A percentile compares a stretch with the other conserved stretches of the same genome.
phyloP scores from a whole-genome alignment of 2,329 filamentous ascomycete species.

The Verticillium isaacii region DNA sequence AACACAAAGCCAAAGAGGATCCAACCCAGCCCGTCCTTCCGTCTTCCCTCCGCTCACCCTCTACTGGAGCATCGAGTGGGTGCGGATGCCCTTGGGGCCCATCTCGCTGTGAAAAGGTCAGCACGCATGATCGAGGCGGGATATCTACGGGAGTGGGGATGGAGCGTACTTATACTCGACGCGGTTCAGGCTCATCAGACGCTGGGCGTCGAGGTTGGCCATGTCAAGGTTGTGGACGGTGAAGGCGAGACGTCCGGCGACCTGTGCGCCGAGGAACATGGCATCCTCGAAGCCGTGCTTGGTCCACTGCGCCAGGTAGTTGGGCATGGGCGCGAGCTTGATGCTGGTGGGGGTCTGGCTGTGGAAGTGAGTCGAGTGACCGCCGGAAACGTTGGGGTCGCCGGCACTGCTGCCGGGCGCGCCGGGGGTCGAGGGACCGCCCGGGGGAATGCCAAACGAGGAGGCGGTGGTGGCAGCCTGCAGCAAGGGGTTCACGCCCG shows the following conservation, averaged over 20 bases:
- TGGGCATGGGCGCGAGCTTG: conserved; percentile 71
- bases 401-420: conserved; percentile 31
- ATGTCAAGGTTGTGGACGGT: conserved; percentile 55
- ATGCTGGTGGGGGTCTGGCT: conserved; percentile 77
- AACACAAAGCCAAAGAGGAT: background rate
- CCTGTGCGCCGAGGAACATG: conserved; percentile 81
- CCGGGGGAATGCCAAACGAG: conserved; percentile 37
- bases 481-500: conserved; percentile 81
- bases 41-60: background rate
- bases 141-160: background rate
- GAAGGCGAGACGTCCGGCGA: conserved; percentile 63
- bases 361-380: conserved; percentile 48
- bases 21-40: background rate
- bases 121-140: background rate
- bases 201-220: conserved; percentile 45
- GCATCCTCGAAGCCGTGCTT: conserved; percentile 76
- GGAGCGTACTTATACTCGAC: conserved; percentile 56
- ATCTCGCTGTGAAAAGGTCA: conserved; percentile 37
- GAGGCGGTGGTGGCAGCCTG: conserved; percentile 82
- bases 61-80: conserved; percentile 48
- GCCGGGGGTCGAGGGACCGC: conserved; percentile 33
- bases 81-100: conserved; percentile 49
- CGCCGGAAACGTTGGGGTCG: conserved; percentile 27
- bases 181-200: conserved; percentile 51
- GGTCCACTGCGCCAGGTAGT: conserved; percentile 89